These are phyloP conservation scores for Pseudonitzschia multiseries DNA, from an alignment of 108 stramenopile species.

Conservation along the genomic window DNA sequence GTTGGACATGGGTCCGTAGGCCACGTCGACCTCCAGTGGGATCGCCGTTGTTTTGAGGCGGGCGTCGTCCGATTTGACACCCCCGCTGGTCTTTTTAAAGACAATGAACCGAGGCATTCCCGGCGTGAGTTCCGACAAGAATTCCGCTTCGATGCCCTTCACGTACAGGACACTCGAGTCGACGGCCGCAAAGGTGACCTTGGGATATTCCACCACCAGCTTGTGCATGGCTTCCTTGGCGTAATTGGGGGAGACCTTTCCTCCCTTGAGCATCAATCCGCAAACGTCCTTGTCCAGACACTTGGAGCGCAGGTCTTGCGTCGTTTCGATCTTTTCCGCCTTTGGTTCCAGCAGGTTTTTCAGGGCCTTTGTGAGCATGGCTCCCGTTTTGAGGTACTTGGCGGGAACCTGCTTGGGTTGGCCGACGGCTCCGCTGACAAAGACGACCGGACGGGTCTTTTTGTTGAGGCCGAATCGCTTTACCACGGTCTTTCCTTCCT, in stretches of 20 bases:
- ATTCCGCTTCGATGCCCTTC: constrained; percentile 70
- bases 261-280: constrained; percentile 75
- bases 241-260: constrained; percentile 62
- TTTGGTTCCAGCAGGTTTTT: constrained; percentile 71
- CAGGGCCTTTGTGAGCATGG: constrained; percentile 74
- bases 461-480: constrained; percentile 77
- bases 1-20: constrained; percentile 69
- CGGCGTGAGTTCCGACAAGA: constrained; percentile 64
- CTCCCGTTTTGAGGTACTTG: constrained; percentile 79
- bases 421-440: constrained; percentile 74
- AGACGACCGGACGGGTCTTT: constrained; percentile 73
- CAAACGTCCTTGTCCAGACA: constrained; percentile 81
- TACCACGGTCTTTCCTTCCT: constrained; percentile 60
- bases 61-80: constrained; percentile 37
- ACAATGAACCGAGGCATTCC: constrained; percentile 82
- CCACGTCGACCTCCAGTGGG: constrained; percentile 45
- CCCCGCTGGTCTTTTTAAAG: constrained; percentile 78
- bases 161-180: constrained; percentile 71
- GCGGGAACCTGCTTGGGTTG: constrained; percentile 78
- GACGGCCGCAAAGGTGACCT: constrained; percentile 74
- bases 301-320: constrained; percentile 78
- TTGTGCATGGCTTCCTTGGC: constrained; percentile 82
- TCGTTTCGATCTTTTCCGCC: constrained; percentile 87
- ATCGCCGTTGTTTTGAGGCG: constrained; percentile 73
- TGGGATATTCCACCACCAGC: constrained; percentile 68